Evolutionary conservation across 2,329 filamentous ascomycete species (phyloP).

Genomic region (Hawksworthiomyces lignivorus): DNA sequence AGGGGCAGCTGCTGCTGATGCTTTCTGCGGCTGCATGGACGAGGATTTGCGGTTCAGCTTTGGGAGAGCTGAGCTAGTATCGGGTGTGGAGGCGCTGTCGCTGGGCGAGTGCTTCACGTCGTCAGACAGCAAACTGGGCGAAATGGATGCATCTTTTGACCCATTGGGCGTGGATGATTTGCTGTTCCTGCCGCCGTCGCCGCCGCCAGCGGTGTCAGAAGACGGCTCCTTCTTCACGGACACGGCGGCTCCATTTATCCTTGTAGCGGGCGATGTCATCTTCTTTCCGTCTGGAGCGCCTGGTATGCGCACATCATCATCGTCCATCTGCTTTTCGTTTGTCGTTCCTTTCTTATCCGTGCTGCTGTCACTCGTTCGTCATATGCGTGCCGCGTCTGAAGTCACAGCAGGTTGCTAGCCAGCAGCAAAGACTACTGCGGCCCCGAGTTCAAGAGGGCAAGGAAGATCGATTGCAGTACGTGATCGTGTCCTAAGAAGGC

Average conservation of each 20-base stretch:
- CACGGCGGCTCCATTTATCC: constrained; percentile 25
- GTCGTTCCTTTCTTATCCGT: not conserved
- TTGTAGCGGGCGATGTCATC: constrained; percentile 22
- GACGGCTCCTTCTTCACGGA: constrained; percentile 30
- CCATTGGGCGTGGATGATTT: constrained; percentile 30
- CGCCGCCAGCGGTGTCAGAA: constrained; percentile 19
- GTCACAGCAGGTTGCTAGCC: too few relatives aligned
- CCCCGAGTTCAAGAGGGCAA: too few relatives aligned
- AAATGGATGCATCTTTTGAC: constrained; percentile 27
- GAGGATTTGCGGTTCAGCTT: constrained; percentile 68
- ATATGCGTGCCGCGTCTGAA: not conserved
- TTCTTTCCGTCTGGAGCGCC: constrained; percentile 25
- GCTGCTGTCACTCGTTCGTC: not conserved
- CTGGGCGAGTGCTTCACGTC: constrained; percentile 36
- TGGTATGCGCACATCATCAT: constrained; percentile 20
- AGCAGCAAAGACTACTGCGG: too few relatives aligned
- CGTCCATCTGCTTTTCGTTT: constrained; percentile 8
- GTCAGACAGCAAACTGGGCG: constrained; percentile 37
- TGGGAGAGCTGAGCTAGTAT: constrained; percentile 45
- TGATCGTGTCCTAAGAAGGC: too few relatives aligned
- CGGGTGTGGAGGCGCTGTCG: constrained; percentile 40
- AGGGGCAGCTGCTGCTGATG: constrained; percentile 48
- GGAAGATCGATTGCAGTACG: too few relatives aligned
- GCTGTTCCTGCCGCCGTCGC: not conserved
- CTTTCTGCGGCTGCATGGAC: constrained; percentile 43